A percentile compares a stretch with the other conserved stretches of the same genome.
Evolutionary conservation across 257 asterid genomes (phyloP).

Genomic region (Plantago major): DNA sequence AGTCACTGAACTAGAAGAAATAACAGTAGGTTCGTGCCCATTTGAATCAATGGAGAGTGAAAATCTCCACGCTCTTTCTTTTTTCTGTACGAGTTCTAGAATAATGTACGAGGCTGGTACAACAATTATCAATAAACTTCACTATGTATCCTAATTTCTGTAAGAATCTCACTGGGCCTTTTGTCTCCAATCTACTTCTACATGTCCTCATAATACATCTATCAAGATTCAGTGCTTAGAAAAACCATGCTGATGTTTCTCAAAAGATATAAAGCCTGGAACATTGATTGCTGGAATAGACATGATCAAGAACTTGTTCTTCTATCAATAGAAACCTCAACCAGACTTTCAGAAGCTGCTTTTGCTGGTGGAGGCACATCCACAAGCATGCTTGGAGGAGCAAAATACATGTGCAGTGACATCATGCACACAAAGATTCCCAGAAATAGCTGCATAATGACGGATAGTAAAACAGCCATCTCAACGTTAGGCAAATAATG

Average conservation of each 20-base stretch:
- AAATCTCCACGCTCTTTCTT: too few species aligned
- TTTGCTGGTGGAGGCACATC: slow-evolving; percentile 66
- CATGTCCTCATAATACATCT: slow-evolving; percentile 21
- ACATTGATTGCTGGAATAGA: neutral
- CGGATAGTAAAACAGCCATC: too few species aligned
- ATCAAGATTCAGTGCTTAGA: slow-evolving; percentile 9
- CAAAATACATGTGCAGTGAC: slow-evolving; percentile 96
- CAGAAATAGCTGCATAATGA: slow-evolving; percentile 65
- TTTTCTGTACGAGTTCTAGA: neutral
- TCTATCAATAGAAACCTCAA: slow-evolving; percentile 61
- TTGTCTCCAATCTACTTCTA: slow-evolving; percentile 13
- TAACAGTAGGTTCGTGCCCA: too few species aligned
- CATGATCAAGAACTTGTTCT: slow-evolving; percentile 43
- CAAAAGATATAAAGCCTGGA: slow-evolving; percentile 2
- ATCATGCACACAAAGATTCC: slow-evolving; percentile 88
- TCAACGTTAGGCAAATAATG: neutral
- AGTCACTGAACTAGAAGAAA: too few species aligned
- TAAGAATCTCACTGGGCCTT: slow-evolving; percentile 4
- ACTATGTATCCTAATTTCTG: slow-evolving; percentile 6
- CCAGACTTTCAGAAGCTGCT: slow-evolving; percentile 41
- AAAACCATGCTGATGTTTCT: slow-evolving; percentile 7
- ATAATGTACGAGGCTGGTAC: slow-evolving; percentile 3
- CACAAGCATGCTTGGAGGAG: slow-evolving; percentile 77
- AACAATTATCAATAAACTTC: slow-evolving; percentile 10
- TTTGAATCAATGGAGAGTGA: too few species aligned